Evolutionary conservation across 148 eudicot genomes (phyloP), one percentile per base, ranked within the genome.

Genomic region (Chenopodium formosanum): DNA sequence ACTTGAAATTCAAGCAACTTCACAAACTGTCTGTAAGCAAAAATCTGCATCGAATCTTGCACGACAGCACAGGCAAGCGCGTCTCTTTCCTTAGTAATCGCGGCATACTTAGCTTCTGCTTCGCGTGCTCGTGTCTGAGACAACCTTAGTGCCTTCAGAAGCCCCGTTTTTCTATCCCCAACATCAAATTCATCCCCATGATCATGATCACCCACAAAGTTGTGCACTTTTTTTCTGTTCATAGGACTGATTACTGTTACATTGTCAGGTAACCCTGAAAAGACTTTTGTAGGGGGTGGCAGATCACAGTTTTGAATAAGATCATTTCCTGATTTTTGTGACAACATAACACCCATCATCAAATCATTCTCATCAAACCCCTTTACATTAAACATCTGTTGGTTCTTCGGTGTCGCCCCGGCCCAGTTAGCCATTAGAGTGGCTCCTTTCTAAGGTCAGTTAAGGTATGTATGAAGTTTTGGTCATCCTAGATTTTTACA

Each of bases 121-220:
- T 90, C 93, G 69, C 93, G 85, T 2, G 95, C 93, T 58, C 92
- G 87, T 4, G 93, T 90, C 69, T 92, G 95, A 1, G 93, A 92
- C 78, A 89, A 56, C 50, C 90, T 56, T 44, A 92, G 53, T 2
- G 93, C 95, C 82, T 87, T 92, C 81, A 89, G 78, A 58, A 92
- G 67, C 80, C 88, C 89, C 83, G 87, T 22, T 75, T 85, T 84
- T 40, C 64, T 88, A 46, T 76, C 73, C 78, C 74, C 79, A 14
- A 23, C 77, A 25, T 13, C 29, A 25, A 23, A 67, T 1, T 73
- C 83, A 11, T 81, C 60, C 22, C 60, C 80, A 1, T 73, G 66
- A 40, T 60, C 64, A 29, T 73, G 60, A 40, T 60, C 64, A 29
- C 20, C 34, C 20, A 53, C 31, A 56, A 75, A 70, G 44, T n/a